Conservation (phyloP, 1,284 basidiomycete species). For the Polyporus tsugae region DNA sequence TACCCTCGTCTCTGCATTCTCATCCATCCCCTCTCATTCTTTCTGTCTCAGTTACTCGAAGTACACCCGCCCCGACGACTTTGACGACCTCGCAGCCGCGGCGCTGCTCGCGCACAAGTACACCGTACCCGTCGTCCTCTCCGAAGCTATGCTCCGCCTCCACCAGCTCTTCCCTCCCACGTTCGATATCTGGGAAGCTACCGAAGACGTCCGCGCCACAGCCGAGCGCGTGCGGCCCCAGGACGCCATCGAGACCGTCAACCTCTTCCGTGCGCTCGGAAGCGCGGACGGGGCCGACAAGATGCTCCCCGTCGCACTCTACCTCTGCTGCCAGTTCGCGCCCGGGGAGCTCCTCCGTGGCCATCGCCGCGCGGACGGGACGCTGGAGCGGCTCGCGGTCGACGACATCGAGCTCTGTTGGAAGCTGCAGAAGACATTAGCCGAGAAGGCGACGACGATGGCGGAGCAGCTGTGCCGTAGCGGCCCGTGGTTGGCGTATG, state of each 20-base stretch:
- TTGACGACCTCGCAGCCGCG: conserved; percentile 1
- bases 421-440: neutral
- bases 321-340: conserved; percentile 11
- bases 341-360: conserved; percentile 1
- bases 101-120: conserved; percentile 21
- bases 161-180: conserved; percentile 3
- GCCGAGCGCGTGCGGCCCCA: neutral
- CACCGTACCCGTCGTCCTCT: neutral
- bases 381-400: conserved; percentile 2
- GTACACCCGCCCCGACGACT: neutral
- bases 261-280: conserved; percentile 2
- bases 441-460: neutral
- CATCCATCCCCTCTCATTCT: too few relatives aligned
- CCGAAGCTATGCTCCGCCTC: conserved; percentile 1
- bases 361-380: conserved; percentile 4
- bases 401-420: conserved; percentile 16
- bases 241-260: conserved; percentile 11
- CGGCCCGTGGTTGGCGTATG: neutral
- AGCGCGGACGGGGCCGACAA: neutral
- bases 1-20: neutral
- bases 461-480: neutral
- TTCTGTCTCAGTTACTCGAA: neutral
- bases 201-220: neutral
- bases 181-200: conserved; percentile 1
- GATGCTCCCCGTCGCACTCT: conserved; percentile 12